Evolutionary conservation across 2,329 filamentous ascomycete genomes (phyloP), one percentile per base, ranked within the genome.

Genomic region (Coniochaeta sp.): DNA sequence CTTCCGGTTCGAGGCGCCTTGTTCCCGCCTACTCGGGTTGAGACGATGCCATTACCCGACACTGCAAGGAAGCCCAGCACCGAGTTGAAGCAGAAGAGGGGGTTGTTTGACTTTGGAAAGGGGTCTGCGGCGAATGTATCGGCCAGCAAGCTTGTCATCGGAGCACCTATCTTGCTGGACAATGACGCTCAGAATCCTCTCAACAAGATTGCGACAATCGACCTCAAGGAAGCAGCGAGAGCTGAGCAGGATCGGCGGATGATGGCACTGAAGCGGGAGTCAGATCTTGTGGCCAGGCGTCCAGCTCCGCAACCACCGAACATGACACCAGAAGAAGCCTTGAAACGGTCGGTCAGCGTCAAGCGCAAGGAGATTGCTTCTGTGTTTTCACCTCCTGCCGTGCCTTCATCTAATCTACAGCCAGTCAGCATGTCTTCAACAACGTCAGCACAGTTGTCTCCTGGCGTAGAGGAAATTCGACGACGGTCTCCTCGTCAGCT

Each of bases 381-480:
- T 4, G 60, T 66, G 10, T 57, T 62, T 1, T 67, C 65, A 14
- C 64, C 64, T 26, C 65, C 65, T 19, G 65, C 58, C 44, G 60
- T 47, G 28, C 61, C 61, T 69, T 61, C 63, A 52, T 63, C 58
- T 34, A 59, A 65, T 62, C 60, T 64, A 65, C 22, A 67, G 59
- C 58, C 71, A 67, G 34, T 69, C 2, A 71, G 50, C 38, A 56
- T 71, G 57, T 78, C 75, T 1, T 72, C 70, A 14, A 78, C 77
- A 4, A 79, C 78, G 12, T 79, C 77, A 1, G 74, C 77, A 8
- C 77, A 83, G 65, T 68, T 81, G 7, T 85, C 82, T 4, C 82
- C 82, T 0, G 77, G 75, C 2, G 68, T 72, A 4, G 81, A 83
- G 7, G 78, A 77, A 50, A 65, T 84, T 30, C 76, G 81, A 12